Base-by-base conservation (phyloP, 2,329 filamentous ascomycete species). In the Xylariales sp. region DNA sequence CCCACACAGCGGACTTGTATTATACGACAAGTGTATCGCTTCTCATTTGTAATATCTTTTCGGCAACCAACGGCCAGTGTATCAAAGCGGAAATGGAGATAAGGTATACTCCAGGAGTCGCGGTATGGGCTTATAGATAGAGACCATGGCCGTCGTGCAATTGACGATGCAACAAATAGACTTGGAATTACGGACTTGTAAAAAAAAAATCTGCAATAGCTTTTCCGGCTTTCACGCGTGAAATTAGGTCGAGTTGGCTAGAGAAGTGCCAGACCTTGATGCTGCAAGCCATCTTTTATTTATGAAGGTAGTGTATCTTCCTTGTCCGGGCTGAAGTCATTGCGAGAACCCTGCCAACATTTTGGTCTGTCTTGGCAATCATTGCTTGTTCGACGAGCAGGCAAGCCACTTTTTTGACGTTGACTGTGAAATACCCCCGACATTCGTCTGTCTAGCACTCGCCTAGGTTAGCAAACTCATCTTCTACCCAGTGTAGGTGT, bases 11-110 rank as follows among this genome's bases (percentile, higher is more conserved):
- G 61, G 41, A 55, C 45, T 61, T 71, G 67, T 69, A 69, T 55
- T 59, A 64, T 63, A 64, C 45, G 55, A 54, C 50, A 55, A 60
- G 32, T 57, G 56, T 56, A 65, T 70, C 71, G 63, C 72, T 73
- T 77, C 70, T 76, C 75, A 70, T 77, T 76, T 77, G 74, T 77
- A 69, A 68, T 69, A 71, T 69, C 32, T 56, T 56, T 67, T 56
- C 23, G 60, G 56, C 60, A 56, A 57, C n/a, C 49, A n/a, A 62
- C 59, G 61, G 62, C 57, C 70, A 67, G 63, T 74, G 72, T 75
- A 73, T 71, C 62, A 73, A 64, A 70, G 71, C 68, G 67, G 68
- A 69, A 56, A 64, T 46, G 68, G 69, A 63, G 52, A 41, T n/a
- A 64, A 57, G 60, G 61, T 54, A 68, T 68, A 3, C 34, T 66